Evolutionary conservation across 495 filamentous ascomycete genomes (phyloP), one percentile per base, ranked within the genome.

Genomic region (Annulohypoxylon bovei): DNA sequence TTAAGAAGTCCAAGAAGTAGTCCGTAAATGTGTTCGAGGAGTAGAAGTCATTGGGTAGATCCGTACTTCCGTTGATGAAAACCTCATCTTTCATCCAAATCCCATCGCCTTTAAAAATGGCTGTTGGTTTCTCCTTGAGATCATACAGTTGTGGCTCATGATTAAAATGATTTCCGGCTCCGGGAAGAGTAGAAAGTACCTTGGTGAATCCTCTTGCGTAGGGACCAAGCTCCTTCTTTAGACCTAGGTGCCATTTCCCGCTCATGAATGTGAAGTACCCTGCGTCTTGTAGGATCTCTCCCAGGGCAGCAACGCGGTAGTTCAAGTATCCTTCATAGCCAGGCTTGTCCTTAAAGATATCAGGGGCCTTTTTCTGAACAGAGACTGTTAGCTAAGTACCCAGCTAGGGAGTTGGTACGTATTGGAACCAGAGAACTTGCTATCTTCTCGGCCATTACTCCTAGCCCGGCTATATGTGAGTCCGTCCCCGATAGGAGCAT

Each of bases 241-340:
- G 46, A 2, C 81, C 82, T 4, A 87, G 71, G 74, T 88, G 85
- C 87, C 87, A 90, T 74, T 90, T 90, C 1, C 88, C 88, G 4
- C 84, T 81, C 84, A 90, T 88, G 9, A 89, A 49, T 11, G 88
- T 89, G 62, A 84, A 81, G 69, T 90, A 90, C 18, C 88, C 88
- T 4, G 79, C 82, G 76, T 90, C 88, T 18, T 80, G 81, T 12
- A 90, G 79, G 22, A 89, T 67, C 72, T 90, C 87, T 1, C 87
- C 86, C 8, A 90, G 79, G 4, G 88, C 82, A 3, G 82, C 88
- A 37, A 90, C 87, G 3, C 82, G 77, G 61, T 88, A 84, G 56
- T 90, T 89, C 37, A 90, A 79, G 57, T 88, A 89, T 22, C 87
- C 87, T 75, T 89, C 88, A 67, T 89, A 88, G 0, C 87, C 87